Conservation (phyloP, 768 basidiomycete species). For the Rickenella mellea region DNA sequence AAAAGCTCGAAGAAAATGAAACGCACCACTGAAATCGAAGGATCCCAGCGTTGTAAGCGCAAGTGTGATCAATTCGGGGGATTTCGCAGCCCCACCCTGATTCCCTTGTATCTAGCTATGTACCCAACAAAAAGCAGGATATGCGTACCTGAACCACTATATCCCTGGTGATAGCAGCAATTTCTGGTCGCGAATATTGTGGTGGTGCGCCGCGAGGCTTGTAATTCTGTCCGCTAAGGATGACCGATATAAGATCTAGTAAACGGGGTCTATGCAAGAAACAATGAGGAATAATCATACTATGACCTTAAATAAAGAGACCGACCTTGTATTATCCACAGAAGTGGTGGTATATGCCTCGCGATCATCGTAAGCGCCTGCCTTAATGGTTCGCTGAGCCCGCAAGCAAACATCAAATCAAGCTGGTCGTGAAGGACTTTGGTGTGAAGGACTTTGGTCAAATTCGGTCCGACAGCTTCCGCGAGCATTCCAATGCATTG, state of each 20-base stretch:
- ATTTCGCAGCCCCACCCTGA: slow-evolving; percentile 41
- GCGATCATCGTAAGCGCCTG: slow-evolving; percentile 81
- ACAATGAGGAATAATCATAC: no score
- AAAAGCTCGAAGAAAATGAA: no score
- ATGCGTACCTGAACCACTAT: slow-evolving; percentile 40
- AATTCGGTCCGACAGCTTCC: slow-evolving; percentile 86
- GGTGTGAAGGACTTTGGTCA: slow-evolving; percentile 89
- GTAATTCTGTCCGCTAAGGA: slow-evolving; percentile 78
- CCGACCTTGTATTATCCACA: slow-evolving; percentile 93
- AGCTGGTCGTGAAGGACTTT: slow-evolving; percentile 98
- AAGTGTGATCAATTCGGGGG: slow-evolving; percentile 61
- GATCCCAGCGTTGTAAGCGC: slow-evolving; percentile 81
- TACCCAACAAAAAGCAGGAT: no score
- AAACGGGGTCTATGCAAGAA: no score
- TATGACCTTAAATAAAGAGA: no score
- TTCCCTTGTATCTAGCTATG: no score
- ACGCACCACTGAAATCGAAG: slow-evolving; percentile 96
- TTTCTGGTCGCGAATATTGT: slow-evolving; percentile 45
- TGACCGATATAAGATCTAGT: slow-evolving; percentile 72
- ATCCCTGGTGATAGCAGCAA: slow-evolving; percentile 40
- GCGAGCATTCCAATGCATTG: slow-evolving; percentile 97
- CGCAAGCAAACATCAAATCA: slow-evolving; percentile 93
- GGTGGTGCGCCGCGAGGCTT: slow-evolving; percentile 81
- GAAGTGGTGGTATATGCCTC: slow-evolving; percentile 77
- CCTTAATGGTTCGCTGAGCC: slow-evolving; percentile 80